Base-by-base conservation (phyloP, 306 rosid species). In the Datisca glomerata region DNA sequence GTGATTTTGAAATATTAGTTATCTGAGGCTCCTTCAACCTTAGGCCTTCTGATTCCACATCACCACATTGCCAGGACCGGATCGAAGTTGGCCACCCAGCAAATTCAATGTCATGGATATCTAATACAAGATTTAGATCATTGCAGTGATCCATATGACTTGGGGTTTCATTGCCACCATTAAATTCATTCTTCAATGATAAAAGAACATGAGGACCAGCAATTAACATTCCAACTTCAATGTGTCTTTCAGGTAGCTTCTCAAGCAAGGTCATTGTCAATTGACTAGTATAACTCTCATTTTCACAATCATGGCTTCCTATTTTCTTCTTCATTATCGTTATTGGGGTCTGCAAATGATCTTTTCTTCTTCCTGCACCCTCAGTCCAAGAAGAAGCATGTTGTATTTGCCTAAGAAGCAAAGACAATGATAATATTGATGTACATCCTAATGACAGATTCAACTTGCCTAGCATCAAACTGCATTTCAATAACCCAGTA, bases 391-490 rank as follows among this genome's bases (percentile, higher is more conserved):
- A 41, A 51, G 67, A 41, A 45, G 65, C 63, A 63, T 53, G 71
- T 48, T 69, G 72, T 22, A 79, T 52, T 64, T 76, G 77, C 57
- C 77, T 68, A 57, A 67, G 51, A 47, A 87, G 71, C 60, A 87
- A 51, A 69, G 65, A 60, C 51, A 71, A 8, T 2, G 73, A 76
- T 45, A 81, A 39, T 45, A 83, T 46, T 53, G 89, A 83, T 37
- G 80, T 72, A 55, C 52, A 60, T 31, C 55, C 71, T 69, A 87
- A 56, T 55, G 50, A 64, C 23, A 87, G 48, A 70, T 83, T 78
- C 56, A 83, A 53, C 69, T 74, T 83, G 41, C 97, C 97, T 19
- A 87, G 66, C 46, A 71, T 53, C 58, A 87, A 65, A 70, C 60
- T 68, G 68, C 66, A 79, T 59, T 83, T 77, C 62, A 31, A 72